A percentile compares a stretch with the other conserved stretches of the same genome.
Conservation (phyloP, 2,329 filamentous ascomycete genomes). For the Neonectria coccinea region DNA sequence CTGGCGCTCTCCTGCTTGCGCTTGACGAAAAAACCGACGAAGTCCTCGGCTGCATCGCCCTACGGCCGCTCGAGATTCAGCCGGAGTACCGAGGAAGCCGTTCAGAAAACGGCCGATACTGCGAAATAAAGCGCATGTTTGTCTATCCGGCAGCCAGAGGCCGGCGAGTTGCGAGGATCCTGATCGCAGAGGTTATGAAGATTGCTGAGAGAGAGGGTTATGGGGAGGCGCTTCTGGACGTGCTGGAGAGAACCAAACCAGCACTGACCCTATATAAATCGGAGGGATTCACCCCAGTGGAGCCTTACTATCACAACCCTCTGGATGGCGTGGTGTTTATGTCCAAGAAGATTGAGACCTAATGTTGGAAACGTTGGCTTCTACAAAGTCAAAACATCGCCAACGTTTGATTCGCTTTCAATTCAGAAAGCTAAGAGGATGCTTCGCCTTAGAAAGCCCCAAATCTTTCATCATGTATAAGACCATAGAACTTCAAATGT, state of each 20-base stretch:
- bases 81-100: constrained; percentile 18
- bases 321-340: constrained; percentile 40
- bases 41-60: constrained; percentile 44
- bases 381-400: neutral
- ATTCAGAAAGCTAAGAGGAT: too few species aligned
- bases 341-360: constrained; percentile 18
- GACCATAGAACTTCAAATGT: too few species aligned
- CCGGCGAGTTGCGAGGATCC: constrained; percentile 35
- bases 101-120: constrained; percentile 26
- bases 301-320: constrained; percentile 41
- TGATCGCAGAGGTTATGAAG: constrained; percentile 36
- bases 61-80: constrained; percentile 38
- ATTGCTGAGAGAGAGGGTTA: constrained; percentile 35
- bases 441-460: too few species aligned
- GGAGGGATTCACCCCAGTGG: constrained; percentile 38
- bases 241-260: constrained; percentile 39
- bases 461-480: too few species aligned
- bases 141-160: constrained; percentile 46
- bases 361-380: neutral
- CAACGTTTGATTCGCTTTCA: neutral
- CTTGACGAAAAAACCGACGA: constrained; percentile 31
- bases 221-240: constrained; percentile 43
- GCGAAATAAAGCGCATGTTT: constrained; percentile 46
- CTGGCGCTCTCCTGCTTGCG: constrained; percentile 43
- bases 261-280: constrained; percentile 43